Evolutionary conservation across 805 yeast genomes (phyloP).

Genomic region (Yarrowia porcina): DNA sequence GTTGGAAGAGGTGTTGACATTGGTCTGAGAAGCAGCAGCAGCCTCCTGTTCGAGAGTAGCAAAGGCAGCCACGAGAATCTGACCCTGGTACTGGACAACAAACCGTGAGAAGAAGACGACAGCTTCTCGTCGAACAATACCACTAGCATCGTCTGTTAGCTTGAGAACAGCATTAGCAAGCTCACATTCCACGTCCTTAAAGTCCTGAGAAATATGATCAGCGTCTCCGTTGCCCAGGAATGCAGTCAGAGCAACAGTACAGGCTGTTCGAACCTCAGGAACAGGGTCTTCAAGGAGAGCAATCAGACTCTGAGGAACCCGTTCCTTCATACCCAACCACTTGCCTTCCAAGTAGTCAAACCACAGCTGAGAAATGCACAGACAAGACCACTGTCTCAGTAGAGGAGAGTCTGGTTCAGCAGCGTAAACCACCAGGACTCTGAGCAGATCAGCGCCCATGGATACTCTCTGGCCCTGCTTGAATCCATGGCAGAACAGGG

Average conservation of each 20-base stretch:
- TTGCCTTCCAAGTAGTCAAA: constrained; percentile 69
- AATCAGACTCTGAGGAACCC: constrained; percentile 54
- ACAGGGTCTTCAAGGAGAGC: constrained; percentile 77
- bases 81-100: constrained; percentile 63
- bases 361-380: constrained; percentile 76
- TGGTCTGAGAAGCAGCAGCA: constrained; percentile 58
- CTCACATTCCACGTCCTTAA: constrained; percentile 42
- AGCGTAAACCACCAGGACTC: constrained; percentile 62
- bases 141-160: constrained; percentile 80
- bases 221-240: constrained; percentile 48
- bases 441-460: constrained; percentile 66
- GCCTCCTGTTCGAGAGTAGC: constrained; percentile 79
- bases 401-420: constrained; percentile 77
- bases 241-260: constrained; percentile 66
- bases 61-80: constrained; percentile 83
- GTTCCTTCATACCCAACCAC: constrained; percentile 63
- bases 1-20: constrained; percentile 47
- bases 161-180: constrained; percentile 66
- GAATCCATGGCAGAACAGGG: constrained; percentile 79
- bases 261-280: constrained; percentile 90
- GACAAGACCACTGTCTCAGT: constrained; percentile 87
- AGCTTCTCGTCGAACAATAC: constrained; percentile 82
- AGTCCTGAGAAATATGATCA: constrained; percentile 26
- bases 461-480: constrained; percentile 77
- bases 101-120: constrained; percentile 73